Base-by-base conservation (phyloP, 2,329 filamentous ascomycete genomes). In the Ceratocystis cacaofunesta region DNA sequence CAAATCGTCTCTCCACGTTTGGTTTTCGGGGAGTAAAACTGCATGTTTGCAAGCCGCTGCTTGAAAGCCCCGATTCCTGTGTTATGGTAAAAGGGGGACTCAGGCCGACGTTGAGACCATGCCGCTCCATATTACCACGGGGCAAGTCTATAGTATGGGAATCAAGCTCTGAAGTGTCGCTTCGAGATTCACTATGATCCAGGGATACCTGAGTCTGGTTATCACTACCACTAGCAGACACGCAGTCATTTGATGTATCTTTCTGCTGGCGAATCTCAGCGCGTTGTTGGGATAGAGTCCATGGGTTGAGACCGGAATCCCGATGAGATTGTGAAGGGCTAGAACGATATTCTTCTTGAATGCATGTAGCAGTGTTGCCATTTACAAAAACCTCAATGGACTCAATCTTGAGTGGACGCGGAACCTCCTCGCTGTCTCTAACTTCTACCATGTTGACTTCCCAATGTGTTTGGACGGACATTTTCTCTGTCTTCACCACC, bases 401-500 rank as follows among this genome's bases (percentile, higher is more conserved):
- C 61, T 22, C 43, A 5, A 50, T 46, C 43, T 48, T 62, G n/a
- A 50, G 36, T n/a, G 61, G 61, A 8, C 15, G 61, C 28, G 61
- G 61, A 12, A 62, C 46, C 25, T 32, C 43, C 17, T 32, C 61
- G 2, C 48, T 12, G 25, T 66, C 58, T 15, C 22, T 22, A 36
- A 62, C 43, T 15, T 55, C 32, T 7, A 62, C 60, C 64, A 66
- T 66, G 22, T 66, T 66, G 6, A 66, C 64, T 28, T 66, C 58
- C 64, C 64, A 66, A 32, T n/a, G 12, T 36, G 22, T 25, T 25
- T 25, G 19, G 48, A 12, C 19, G 19, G 6, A 5, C 17, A 25
- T 52, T 17, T 25, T 8, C 5, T 41, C 36, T 12, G 10, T 12
- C 36, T 41, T 41, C 36, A 50, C 22, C n/a, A 19, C 10, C 7